Conservation (phyloP, 139 green algal species). For the Chlorella ohadii region DNA sequence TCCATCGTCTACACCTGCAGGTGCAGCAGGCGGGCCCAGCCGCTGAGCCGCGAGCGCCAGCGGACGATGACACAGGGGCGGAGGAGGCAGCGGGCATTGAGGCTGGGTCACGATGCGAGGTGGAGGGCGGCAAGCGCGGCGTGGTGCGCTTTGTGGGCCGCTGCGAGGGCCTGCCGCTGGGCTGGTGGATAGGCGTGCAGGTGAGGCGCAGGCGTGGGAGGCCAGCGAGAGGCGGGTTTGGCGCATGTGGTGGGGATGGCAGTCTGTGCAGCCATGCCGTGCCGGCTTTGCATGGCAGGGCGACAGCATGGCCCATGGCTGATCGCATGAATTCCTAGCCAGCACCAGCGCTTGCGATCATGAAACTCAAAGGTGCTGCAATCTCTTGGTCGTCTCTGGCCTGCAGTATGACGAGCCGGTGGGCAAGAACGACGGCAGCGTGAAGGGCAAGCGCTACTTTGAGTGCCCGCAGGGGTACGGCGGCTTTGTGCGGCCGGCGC, state of each 20-base stretch:
- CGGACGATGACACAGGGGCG: slow-evolving; percentile 49
- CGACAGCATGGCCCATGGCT: slow-evolving; percentile 63
- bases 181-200: slow-evolving; percentile 93
- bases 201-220: slow-evolving; percentile 34
- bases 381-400: too few species aligned
- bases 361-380: too few species aligned
- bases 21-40: slow-evolving; percentile 44
- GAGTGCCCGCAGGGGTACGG: slow-evolving; percentile 74
- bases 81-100: slow-evolving; percentile 57
- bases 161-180: slow-evolving; percentile 40
- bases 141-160: slow-evolving; percentile 69
- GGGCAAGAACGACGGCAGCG: slow-evolving; percentile 95
- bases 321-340: too few species aligned
- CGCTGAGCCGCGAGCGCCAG: neutral
- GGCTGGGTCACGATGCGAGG: slow-evolving; percentile 85
- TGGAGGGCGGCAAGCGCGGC: slow-evolving; percentile 91
- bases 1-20: neutral
- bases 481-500: slow-evolving; percentile 85
- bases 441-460: slow-evolving; percentile 87
- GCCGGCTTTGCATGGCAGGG: slow-evolving; percentile 4
- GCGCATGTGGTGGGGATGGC: too few species aligned
- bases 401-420: slow-evolving; percentile 97
- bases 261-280: slow-evolving; percentile 80
- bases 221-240: too few species aligned
- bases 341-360: too few species aligned